These are phyloP conservation scores for Pisolithus sp. DNA, from an alignment of 768 basidiomycete genomes.

Conservation along the genomic window DNA sequence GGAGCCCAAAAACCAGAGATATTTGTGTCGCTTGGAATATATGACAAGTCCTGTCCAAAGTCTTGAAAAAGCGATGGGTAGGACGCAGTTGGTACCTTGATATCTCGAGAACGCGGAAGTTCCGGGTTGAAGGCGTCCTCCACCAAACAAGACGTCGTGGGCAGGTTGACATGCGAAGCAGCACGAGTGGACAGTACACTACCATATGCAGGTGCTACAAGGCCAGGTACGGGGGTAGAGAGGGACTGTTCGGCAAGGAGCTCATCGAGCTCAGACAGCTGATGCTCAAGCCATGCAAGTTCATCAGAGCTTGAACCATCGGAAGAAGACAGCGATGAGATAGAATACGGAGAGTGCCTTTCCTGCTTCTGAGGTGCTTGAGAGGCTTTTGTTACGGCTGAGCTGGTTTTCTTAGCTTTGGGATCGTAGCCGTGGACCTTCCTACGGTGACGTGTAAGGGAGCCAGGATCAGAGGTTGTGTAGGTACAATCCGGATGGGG, in stretches of 20 bases:
- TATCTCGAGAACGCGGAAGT: no score
- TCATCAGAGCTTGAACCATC: not conserved
- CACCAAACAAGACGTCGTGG: not conserved
- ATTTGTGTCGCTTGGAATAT: no score
- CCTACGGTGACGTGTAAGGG: constrained; percentile 22
- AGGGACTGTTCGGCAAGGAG: not conserved
- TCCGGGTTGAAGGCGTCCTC: not conserved
- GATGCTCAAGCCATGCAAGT: not conserved
- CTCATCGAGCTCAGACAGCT: not conserved
- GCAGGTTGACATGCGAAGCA: not conserved
- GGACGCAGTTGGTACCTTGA: no score
- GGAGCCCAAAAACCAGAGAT: no score
- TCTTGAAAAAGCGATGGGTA: no score
- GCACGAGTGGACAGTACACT: not conserved
- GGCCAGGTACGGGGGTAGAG: not conserved
- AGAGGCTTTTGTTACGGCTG: not conserved
- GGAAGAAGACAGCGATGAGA: not conserved
- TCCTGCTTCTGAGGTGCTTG: not conserved
- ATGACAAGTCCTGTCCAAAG: no score
- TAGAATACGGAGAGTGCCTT: not conserved
- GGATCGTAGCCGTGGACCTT: constrained; percentile 18
- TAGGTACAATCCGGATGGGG: constrained; percentile 15
- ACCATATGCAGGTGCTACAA: not conserved
- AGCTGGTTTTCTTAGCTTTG: not conserved
- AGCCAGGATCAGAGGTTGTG: constrained; percentile 20